A percentile compares a stretch with the other conserved stretches of the same genome.
Conservation (phyloP, 345 rosid genomes). For the Turnera subulata region DNA sequence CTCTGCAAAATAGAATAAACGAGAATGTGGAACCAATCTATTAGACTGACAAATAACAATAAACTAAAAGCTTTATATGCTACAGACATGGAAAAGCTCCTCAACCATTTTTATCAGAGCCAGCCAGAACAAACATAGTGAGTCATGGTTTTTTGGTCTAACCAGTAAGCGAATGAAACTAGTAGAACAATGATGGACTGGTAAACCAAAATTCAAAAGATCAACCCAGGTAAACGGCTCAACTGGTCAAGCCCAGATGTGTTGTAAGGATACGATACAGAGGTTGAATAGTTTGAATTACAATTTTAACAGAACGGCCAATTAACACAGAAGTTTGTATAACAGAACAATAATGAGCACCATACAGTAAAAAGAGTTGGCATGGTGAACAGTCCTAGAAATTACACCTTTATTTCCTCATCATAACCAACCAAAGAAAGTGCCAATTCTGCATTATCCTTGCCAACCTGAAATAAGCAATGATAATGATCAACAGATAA, state of each 20-base stretch:
- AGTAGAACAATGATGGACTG: too few species aligned
- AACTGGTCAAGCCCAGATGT: too few species aligned
- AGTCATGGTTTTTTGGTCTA: too few species aligned
- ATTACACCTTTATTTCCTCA: conserved; percentile 62
- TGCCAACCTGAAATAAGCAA: conserved; percentile 60
- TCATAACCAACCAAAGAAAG: conserved; percentile 85
- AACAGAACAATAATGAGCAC: neutral
- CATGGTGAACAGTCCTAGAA: neutral
- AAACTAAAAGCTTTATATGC: neutral
- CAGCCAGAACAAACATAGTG: too few species aligned
- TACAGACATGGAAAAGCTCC: neutral
- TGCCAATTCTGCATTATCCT: conserved; percentile 86
- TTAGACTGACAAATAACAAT: neutral
- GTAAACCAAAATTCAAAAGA: too few species aligned
- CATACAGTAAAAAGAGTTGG: neutral
- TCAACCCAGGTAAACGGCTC: too few species aligned
- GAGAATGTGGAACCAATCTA: neutral
- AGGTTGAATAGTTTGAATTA: too few species aligned
- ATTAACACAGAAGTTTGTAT: too few species aligned
- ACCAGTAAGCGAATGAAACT: too few species aligned
- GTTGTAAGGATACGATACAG: too few species aligned
- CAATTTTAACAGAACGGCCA: too few species aligned
- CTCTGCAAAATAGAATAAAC: conserved; percentile 43
- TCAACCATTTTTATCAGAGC: too few species aligned
- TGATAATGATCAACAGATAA: conserved; percentile 5